Percentiles rank a stretch among this genome's conserved stretches.
These are phyloP conservation scores for Hysterangium stoloniferum DNA, from an alignment of 768 basidiomycete genomes.

Conservation along the genomic window DNA sequence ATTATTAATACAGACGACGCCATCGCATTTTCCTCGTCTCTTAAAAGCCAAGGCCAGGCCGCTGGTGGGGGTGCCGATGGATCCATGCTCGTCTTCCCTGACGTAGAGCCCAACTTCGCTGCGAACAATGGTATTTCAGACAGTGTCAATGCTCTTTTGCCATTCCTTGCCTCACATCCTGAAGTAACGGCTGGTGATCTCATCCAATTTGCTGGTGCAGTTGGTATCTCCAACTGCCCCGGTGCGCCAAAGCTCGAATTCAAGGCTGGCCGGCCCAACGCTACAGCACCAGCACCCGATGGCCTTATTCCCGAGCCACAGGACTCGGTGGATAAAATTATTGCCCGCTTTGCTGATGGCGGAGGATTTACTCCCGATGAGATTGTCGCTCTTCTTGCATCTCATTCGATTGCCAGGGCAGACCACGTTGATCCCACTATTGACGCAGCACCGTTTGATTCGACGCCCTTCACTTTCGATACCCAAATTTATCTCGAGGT, in stretches of 20 bases:
- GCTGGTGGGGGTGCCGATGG: slow-evolving; percentile 12
- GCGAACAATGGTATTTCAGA: slow-evolving; percentile 9
- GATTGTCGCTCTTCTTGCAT: slow-evolving; percentile 20
- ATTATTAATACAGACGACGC: slow-evolving; percentile 34
- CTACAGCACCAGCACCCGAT: slow-evolving; percentile 9
- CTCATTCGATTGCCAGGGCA: slow-evolving; percentile 20
- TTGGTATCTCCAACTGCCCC: slow-evolving; percentile 8
- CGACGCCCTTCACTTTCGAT: slow-evolving; percentile 17
- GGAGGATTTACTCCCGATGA: slow-evolving; percentile 20
- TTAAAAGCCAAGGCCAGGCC: slow-evolving; percentile 21
- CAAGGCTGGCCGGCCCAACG: slow-evolving; percentile 3
- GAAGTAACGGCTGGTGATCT: slow-evolving; percentile 7
- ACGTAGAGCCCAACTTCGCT: slow-evolving; percentile 12
- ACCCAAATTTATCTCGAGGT: slow-evolving; percentile 21
- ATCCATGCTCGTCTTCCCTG: slow-evolving; percentile 10
- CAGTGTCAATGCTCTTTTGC: slow-evolving; percentile 7
- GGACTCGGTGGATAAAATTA: slow-evolving; percentile 18
- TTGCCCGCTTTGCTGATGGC: slow-evolving; percentile 19
- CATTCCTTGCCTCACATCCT: slow-evolving; percentile 9
- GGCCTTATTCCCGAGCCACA: slow-evolving; percentile 12
- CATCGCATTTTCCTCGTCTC: slow-evolving; percentile 33
- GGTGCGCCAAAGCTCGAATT: slow-evolving; percentile 5
- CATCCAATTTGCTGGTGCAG: slow-evolving; percentile 10
- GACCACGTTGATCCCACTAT: slow-evolving; percentile 23
- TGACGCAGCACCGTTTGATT: slow-evolving; percentile 21